Percentiles rank a stretch among this genome's conserved stretches.
These are phyloP conservation scores for Annulohypoxylon moriforme DNA, from an alignment of 495 filamentous ascomycete genomes.

Conservation along the genomic window DNA sequence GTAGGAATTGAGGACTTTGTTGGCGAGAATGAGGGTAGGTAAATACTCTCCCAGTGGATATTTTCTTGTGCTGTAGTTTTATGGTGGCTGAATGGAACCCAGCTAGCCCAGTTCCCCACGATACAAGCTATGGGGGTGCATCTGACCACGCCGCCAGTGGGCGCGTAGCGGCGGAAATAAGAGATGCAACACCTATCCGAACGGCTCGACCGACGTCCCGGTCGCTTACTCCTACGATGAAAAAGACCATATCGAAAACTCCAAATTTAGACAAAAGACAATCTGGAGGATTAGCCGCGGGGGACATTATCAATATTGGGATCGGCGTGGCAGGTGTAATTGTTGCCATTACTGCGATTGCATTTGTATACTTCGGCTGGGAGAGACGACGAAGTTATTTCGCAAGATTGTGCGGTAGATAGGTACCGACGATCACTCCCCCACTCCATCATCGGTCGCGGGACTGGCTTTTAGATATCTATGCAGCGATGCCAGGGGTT, in stretches of 20 bases:
- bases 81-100: background rate
- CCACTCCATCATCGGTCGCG: background rate
- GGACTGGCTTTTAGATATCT: background rate
- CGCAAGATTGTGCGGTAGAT: background rate
- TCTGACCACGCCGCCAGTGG: background rate
- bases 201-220: background rate
- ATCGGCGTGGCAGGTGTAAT: background rate
- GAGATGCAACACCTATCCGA: background rate
- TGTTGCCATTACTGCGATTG: background rate
- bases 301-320: background rate
- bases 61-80: background rate
- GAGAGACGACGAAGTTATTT: background rate
- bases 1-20: background rate
- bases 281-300: background rate
- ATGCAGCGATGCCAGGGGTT: background rate
- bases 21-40: background rate
- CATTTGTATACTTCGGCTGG: background rate
- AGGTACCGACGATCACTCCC: background rate
- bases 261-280: background rate
- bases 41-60: background rate
- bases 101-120: background rate
- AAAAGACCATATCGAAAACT: background rate
- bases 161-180: background rate
- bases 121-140: background rate
- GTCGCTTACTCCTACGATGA: background rate